Conservation (phyloP, 768 basidiomycete species). For the Phlebiopsis flavidoalba region DNA sequence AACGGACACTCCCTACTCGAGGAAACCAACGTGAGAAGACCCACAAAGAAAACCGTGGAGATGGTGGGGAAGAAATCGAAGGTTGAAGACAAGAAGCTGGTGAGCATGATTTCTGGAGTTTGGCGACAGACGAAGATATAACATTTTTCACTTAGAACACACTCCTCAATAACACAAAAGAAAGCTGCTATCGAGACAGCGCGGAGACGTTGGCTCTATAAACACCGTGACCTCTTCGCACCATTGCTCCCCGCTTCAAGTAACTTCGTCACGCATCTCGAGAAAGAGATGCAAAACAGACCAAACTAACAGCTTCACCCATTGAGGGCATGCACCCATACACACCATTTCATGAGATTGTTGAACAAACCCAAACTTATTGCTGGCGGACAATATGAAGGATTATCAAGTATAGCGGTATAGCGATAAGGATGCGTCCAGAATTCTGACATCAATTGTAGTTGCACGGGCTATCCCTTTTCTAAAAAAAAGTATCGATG, state of each 20-base stretch:
- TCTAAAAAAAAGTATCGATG: constrained; percentile 61
- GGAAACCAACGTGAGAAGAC: background rate
- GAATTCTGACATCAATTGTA: background rate
- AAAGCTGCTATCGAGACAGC: constrained; percentile 35
- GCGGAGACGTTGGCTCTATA: constrained; percentile 40
- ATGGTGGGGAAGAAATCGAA: constrained; percentile 26
- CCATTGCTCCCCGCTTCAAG: constrained; percentile 40
- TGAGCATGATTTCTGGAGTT: constrained; percentile 17
- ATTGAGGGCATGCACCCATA: constrained; percentile 15
- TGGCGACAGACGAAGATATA: background rate
- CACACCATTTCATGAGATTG: constrained; percentile 34
- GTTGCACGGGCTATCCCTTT: constrained; percentile 61
- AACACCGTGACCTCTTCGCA: constrained; percentile 39
- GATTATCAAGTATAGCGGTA: constrained; percentile 55
- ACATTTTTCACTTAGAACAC: constrained; percentile 31
- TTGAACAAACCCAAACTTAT: constrained; percentile 47
- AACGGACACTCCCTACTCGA: background rate
- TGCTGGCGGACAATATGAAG: constrained; percentile 56
- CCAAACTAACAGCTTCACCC: too few relatives aligned
- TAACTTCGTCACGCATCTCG: constrained; percentile 33
- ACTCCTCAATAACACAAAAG: constrained; percentile 30
- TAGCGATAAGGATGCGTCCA: background rate
- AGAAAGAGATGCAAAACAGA: constrained; percentile 25
- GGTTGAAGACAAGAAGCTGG: constrained; percentile 36
- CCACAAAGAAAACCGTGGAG: background rate